Evolutionary conservation across 2,329 filamentous ascomycete genomes (phyloP).

Genomic region (Onygenales sp.): DNA sequence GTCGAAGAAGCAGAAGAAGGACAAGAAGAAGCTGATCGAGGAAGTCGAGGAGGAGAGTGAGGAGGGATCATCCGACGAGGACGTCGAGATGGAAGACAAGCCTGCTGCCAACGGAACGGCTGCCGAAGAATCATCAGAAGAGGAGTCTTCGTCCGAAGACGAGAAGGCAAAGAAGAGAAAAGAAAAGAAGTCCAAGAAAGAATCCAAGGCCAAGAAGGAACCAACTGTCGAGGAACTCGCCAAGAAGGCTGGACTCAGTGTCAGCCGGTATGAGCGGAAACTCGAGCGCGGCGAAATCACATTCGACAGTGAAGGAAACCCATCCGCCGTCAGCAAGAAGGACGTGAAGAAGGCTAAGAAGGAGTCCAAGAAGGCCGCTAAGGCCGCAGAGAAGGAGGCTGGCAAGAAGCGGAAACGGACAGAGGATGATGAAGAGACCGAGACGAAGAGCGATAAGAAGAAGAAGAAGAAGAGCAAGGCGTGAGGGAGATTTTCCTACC

Average conservation of each 20-base stretch:
- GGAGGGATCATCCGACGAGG: slow-evolving; percentile 26
- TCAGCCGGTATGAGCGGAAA: slow-evolving; percentile 71
- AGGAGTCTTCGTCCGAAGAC: slow-evolving; percentile 13
- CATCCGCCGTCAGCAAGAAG: slow-evolving; percentile 64
- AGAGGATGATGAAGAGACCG: slow-evolving; percentile 47
- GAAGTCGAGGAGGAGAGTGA: slow-evolving; percentile 37
- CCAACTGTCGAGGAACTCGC: slow-evolving; percentile 49
- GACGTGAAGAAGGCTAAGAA: slow-evolving; percentile 65
- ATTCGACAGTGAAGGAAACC: slow-evolving; percentile 55
- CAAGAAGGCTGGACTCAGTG: slow-evolving; percentile 57
- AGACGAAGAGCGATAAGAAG: slow-evolving; percentile 44
- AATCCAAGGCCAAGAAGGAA: slow-evolving; percentile 13
- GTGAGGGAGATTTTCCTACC: slow-evolving; percentile 18
- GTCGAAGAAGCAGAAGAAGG: slow-evolving; percentile 34
- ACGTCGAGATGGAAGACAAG: slow-evolving; percentile 28
- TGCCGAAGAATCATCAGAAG: slow-evolving; percentile 15
- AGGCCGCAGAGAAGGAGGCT: slow-evolving; percentile 37
- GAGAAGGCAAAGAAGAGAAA: slow-evolving; percentile 22
- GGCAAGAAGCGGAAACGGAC: slow-evolving; percentile 64
- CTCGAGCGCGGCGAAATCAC: slow-evolving; percentile 66
- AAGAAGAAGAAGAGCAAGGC: slow-evolving; percentile 58
- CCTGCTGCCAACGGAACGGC: slow-evolving; percentile 13
- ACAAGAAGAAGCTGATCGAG: slow-evolving; percentile 37
- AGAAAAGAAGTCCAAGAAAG: slow-evolving; percentile 38
- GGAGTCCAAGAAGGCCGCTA: slow-evolving; percentile 47